Evolutionary conservation across 306 rosid species (phyloP), one percentile per base, ranked within the genome.

Genomic region (Malus sylvestris): DNA sequence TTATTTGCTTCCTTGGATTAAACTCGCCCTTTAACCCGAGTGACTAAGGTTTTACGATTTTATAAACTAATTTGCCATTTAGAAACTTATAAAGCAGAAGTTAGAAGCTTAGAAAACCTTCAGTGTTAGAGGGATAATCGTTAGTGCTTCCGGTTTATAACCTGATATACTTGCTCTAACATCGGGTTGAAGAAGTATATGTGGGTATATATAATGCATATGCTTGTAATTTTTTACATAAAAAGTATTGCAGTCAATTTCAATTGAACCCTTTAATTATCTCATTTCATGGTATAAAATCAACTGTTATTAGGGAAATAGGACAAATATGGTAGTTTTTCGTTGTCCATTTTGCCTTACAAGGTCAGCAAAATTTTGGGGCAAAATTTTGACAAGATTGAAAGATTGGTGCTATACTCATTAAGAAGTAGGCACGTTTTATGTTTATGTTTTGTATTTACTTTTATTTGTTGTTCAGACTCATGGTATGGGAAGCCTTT

Each of bases 21-120:
- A 45, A 32, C 51, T 45, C 52, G 52, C 6, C 18, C 2, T 46
- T 46, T 13, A 46, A 13, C 15, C 52, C 2, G 18, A 46, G 18
- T 33, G 38, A 33, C 8, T 33, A 33, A 33, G 8, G 10, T 8
- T 8, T 7, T 40, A 40, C 8, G 44, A 40, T 7, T 20, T 55
- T 10, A 32, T 33, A 25, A 16, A 11, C 22, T 6, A 68, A 8
- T 45, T 25, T 3, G 40, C 35, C 8, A 68, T 23, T 42, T 18
- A 1, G 16, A 70, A 70, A 52, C 42, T 70, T 59, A 70, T 16
- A 3, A 27, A 9, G 45, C 7, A 25, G 77, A 86, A 84, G 91
- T 87, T 68, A 77, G 58, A 75, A 51, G 13, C 70, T 64, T 35
- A 23, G 25, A 23, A 68, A 32, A 35, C 49, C 49, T 67, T 67